A percentile compares a stretch with the other conserved stretches of the same genome.
Conservation (phyloP, 805 yeast genomes). For the Hanseniaspora guilliermondii region DNA sequence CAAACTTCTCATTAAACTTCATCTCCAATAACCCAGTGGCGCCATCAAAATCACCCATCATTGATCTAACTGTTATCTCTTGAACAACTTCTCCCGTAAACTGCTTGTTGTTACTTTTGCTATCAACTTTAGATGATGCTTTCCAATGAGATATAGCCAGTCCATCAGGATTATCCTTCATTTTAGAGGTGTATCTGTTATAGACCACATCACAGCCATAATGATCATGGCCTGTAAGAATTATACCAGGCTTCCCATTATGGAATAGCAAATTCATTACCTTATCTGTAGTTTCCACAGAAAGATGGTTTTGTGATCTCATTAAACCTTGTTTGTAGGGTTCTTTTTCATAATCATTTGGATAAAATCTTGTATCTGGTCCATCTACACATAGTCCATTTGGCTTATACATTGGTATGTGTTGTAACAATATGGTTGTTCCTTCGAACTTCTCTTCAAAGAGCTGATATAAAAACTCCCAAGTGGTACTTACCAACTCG, state of each 20-base stretch:
- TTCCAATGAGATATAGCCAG: conserved; percentile 40
- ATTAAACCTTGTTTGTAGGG: conserved; percentile 59
- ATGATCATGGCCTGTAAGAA: conserved; percentile 92
- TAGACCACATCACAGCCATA: conserved; percentile 77
- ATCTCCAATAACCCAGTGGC: conserved; percentile 79
- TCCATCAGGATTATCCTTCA: conserved; percentile 21
- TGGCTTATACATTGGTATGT: conserved; percentile 74
- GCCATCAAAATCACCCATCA: conserved; percentile 95
- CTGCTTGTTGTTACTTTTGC: conserved; percentile 24
- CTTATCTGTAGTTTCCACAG: conserved; percentile 49
- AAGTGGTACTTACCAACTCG: conserved; percentile 51
- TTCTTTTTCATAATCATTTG: conserved; percentile 40
- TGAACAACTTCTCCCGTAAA: conserved; percentile 28
- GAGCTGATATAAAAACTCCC: conserved; percentile 59
- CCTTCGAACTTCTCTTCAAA: conserved; percentile 50
- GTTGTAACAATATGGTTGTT: conserved; percentile 71
- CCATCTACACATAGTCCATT: conserved; percentile 82
- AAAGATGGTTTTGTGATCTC: conserved; percentile 77
- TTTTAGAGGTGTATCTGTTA: conserved; percentile 23
- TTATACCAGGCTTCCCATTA: conserved; percentile 56
- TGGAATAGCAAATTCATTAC: conserved; percentile 64
- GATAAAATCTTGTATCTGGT: conserved; percentile 55
- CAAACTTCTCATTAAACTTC: conserved; percentile 33
- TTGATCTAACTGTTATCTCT: conserved; percentile 77
- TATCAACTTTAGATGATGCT: conserved; percentile 35